Conservation (phyloP, 192 early-diverging fungal species). For the Phycomyces blakesleeanus region DNA sequence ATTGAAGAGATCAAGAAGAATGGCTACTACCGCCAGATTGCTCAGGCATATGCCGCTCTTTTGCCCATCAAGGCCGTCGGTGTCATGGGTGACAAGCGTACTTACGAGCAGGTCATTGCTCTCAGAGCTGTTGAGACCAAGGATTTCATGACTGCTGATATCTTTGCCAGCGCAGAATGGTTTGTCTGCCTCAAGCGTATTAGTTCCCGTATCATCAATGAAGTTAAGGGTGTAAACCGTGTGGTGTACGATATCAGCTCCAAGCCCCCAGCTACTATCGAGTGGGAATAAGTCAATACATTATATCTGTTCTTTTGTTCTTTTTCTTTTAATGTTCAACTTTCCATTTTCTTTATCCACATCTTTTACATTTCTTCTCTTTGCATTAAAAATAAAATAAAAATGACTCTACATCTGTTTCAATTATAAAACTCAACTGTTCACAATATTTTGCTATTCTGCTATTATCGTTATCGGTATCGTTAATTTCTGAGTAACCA, state of each 20-base stretch:
- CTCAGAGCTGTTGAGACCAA: conserved; percentile 93
- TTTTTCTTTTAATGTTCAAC: too few relatives aligned
- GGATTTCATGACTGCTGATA: conserved; percentile 99
- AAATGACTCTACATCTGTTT: too few relatives aligned
- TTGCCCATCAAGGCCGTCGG: conserved; percentile 94
- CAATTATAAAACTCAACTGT: too few relatives aligned
- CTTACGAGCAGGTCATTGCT: conserved; percentile 98
- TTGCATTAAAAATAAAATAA: too few relatives aligned
- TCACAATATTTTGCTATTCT: too few relatives aligned
- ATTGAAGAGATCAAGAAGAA: conserved; percentile 99
- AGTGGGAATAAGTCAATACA: conserved; percentile 77
- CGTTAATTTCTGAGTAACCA: too few relatives aligned
- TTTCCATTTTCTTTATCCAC: too few relatives aligned
- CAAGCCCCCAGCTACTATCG: conserved; percentile 98
- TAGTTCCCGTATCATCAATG: conserved; percentile 95
- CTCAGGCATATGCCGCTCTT: conserved; percentile 96
- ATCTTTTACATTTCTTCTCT: too few relatives aligned
- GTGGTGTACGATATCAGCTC: conserved; percentile 96
- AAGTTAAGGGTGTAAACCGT: conserved; percentile 97
- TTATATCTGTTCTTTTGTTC: too few relatives aligned
- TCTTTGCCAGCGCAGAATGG: conserved; percentile 38
- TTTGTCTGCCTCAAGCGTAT: conserved; percentile 80
- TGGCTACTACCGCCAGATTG: conserved; percentile 93
- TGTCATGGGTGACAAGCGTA: conserved; percentile 98
- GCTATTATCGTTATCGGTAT: too few relatives aligned